Evolutionary conservation across 495 filamentous ascomycete genomes (phyloP).

Genomic region (Penicillium parvum): DNA sequence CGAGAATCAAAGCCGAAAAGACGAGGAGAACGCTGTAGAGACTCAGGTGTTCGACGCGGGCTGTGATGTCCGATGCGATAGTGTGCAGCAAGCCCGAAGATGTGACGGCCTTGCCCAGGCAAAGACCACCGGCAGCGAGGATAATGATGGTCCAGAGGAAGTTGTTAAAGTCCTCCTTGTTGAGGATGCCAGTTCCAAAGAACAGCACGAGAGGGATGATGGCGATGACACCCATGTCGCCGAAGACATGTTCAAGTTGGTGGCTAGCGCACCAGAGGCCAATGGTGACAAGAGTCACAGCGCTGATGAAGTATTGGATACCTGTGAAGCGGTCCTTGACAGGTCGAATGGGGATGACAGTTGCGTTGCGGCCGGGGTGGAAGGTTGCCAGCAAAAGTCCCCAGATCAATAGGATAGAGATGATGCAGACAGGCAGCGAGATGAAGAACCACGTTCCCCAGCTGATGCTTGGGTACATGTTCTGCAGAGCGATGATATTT

Average conservation of each 20-base stretch:
- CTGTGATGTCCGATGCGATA: conserved; percentile 71
- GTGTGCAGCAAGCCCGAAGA: conserved; percentile 90
- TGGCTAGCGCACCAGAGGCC: conserved; percentile 88
- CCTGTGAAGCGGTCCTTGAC: conserved; percentile 85
- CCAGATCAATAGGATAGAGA: conserved; percentile 90
- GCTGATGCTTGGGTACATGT: conserved; percentile 84
- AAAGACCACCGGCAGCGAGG: conserved; percentile 87
- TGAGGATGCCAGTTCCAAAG: conserved; percentile 95
- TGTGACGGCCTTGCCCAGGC: conserved; percentile 91
- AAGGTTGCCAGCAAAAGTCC: conserved; percentile 78
- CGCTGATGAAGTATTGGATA: conserved; percentile 85
- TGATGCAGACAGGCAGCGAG: conserved; percentile 84
- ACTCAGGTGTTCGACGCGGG: conserved; percentile 67
- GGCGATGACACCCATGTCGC: conserved; percentile 97
- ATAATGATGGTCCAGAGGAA: conserved; percentile 99
- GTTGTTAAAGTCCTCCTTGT: conserved; percentile 99
- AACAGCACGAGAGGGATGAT: conserved; percentile 94
- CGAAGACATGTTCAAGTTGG: conserved; percentile 80
- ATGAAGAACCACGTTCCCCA: conserved; percentile 99
- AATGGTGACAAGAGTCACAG: conserved; percentile 84
- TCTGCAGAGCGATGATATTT: conserved; percentile 92
- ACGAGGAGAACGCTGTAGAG: conserved; percentile 85
- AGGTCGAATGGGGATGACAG: conserved; percentile 86
- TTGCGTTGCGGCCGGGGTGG: conserved; percentile 74
- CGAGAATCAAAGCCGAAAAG: conserved; percentile 78